A percentile compares a stretch with the other conserved stretches of the same genome.
Evolutionary conservation across 2,329 filamentous ascomycete genomes (phyloP).

Genomic region (Aspergillus novoparasiticus): DNA sequence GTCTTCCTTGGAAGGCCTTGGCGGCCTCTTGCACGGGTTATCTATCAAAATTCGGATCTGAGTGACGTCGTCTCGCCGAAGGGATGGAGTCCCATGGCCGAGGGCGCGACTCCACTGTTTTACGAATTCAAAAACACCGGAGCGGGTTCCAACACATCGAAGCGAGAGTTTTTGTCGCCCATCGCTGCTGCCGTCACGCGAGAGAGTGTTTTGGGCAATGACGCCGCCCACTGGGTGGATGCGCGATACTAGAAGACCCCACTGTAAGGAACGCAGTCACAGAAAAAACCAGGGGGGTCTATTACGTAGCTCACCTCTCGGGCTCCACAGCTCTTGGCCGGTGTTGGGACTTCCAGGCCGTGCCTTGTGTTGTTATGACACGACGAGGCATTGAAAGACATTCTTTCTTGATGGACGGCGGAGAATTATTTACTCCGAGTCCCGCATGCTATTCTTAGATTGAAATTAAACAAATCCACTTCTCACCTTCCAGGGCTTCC

Average conservation of each 20-base stretch:
- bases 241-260: neutral
- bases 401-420: neutral
- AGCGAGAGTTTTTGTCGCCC: neutral
- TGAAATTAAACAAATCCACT: neutral
- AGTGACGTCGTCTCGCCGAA: constrained; percentile 32
- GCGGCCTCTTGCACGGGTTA: constrained; percentile 35
- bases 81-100: constrained; percentile 38
- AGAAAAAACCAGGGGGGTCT: neutral
- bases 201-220: constrained; percentile 1
- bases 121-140: constrained; percentile 26
- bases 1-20: constrained; percentile 40
- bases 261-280: neutral
- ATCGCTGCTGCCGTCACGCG: neutral
- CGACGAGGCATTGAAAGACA: neutral
- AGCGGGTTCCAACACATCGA: neutral
- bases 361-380: neutral
- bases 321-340: too few species aligned
- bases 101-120: constrained; percentile 32
- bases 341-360: too few species aligned
- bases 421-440: neutral
- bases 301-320: too few species aligned
- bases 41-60: constrained; percentile 35
- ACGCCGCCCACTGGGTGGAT: neutral
- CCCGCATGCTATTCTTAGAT: neutral
- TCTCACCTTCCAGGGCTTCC: neutral